Evolutionary conservation across 1,284 basidiomycete genomes (phyloP).

Genomic region (Trichosporon sp.): DNA sequence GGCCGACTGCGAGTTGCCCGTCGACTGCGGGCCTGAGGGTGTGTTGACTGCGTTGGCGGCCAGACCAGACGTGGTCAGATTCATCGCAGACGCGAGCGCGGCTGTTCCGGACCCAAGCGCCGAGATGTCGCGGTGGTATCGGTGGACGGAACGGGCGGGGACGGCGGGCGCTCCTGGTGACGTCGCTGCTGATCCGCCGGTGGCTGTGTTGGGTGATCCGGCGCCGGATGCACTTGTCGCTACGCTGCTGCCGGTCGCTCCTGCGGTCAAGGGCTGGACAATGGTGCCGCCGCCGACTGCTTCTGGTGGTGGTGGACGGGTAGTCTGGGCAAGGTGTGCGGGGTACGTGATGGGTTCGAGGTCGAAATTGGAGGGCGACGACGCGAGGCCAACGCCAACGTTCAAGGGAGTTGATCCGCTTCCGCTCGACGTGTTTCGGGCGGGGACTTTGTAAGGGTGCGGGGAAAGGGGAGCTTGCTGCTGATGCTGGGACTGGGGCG

Average conservation of each 20-base stretch:
- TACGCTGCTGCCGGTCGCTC: neutral
- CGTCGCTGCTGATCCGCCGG: neutral
- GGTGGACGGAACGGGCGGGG: conserved; percentile 16
- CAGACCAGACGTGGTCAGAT: conserved; percentile 12
- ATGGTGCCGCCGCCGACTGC: conserved; percentile 1
- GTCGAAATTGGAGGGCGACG: conserved; percentile 14
- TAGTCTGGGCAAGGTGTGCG: conserved; percentile 28
- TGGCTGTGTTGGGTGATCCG: neutral
- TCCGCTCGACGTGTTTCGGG: neutral
- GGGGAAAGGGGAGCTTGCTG: conserved; percentile 3
- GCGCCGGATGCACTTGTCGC: neutral
- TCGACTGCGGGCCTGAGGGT: neutral
- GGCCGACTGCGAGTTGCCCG: neutral
- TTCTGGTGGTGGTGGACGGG: conserved; percentile 16
- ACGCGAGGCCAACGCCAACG: conserved; percentile 2
- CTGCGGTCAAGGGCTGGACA: neutral
- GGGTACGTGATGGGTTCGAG: conserved; percentile 32
- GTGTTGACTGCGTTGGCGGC: neutral
- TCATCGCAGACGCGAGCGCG: conserved; percentile 12
- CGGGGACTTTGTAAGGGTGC: conserved; percentile 2
- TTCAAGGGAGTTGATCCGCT: neutral
- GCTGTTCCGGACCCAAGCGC: conserved; percentile 9
- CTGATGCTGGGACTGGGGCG: conserved; percentile 3
- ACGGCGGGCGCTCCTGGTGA: conserved; percentile 12
- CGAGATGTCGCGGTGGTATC: conserved; percentile 19